These are phyloP conservation scores for Aspergillus asperescens DNA, from an alignment of 495 filamentous ascomycete genomes.

Conservation along the genomic window DNA sequence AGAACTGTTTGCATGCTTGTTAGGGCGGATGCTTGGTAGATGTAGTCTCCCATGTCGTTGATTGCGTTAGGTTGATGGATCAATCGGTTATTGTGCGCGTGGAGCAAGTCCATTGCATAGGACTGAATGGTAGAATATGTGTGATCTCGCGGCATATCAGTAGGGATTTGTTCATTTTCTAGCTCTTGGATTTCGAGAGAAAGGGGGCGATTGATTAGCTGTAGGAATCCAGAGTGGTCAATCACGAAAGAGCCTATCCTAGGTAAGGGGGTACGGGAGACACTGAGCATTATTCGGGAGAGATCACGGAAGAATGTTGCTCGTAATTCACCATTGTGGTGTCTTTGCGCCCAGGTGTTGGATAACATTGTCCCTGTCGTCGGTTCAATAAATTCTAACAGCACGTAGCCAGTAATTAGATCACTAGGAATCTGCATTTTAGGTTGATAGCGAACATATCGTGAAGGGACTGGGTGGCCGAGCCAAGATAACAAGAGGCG, in stretches of 20 bases:
- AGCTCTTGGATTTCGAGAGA: constrained; percentile 19
- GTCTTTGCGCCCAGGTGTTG: constrained; percentile 17
- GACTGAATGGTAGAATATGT: constrained; percentile 24
- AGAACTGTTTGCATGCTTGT: constrained; percentile 23
- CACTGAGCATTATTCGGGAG: constrained; percentile 27
- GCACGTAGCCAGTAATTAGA: constrained; percentile 13
- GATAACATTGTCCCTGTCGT: constrained; percentile 29
- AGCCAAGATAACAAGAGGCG: neutral
- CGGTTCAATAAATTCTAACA: constrained; percentile 13
- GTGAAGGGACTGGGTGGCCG: neutral
- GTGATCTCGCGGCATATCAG: constrained; percentile 15
- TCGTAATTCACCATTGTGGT: constrained; percentile 8
- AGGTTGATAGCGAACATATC: constrained; percentile 9
- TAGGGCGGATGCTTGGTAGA: constrained; percentile 21
- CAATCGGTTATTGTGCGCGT: constrained; percentile 26
- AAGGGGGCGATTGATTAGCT: constrained; percentile 31
- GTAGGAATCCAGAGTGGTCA: constrained; percentile 21
- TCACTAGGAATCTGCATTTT: neutral
- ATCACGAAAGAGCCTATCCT: constrained; percentile 35
- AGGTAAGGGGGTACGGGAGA: constrained; percentile 23
- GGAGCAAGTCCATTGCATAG: constrained; percentile 26
- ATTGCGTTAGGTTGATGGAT: constrained; percentile 28
- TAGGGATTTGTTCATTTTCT: constrained; percentile 33
- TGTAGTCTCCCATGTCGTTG: constrained; percentile 18
- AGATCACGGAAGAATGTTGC: constrained; percentile 25